Conservation (phyloP, 108 stramenopile species). For the Skeletonema grethae region DNA sequence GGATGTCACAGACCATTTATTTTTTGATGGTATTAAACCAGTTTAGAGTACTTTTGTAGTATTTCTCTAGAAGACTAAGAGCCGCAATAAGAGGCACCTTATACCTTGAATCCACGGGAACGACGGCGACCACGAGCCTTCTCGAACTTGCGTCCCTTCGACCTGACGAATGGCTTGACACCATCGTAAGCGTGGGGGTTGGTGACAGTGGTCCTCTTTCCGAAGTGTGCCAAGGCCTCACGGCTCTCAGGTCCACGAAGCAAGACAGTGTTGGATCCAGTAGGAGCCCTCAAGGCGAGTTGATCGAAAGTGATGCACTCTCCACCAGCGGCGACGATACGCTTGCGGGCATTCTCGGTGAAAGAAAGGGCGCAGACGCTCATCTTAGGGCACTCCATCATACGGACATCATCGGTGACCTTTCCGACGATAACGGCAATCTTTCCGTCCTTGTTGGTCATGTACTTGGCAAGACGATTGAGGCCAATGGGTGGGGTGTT, state of each 20-base stretch:
- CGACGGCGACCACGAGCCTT: conserved; percentile 98
- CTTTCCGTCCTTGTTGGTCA: conserved; percentile 97
- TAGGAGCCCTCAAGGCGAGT: conserved; percentile 95
- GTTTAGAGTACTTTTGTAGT: conserved; percentile 10
- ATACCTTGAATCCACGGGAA: conserved; percentile 98
- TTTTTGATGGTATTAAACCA: conserved; percentile 5
- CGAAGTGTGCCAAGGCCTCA: conserved; percentile 96
- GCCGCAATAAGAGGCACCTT: conserved; percentile 38
- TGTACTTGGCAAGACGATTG: conserved; percentile 92
- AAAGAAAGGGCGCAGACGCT: conserved; percentile 96
- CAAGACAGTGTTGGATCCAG: conserved; percentile 96
- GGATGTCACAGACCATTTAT: conserved; percentile 48
- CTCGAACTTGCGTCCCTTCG: conserved; percentile 99
- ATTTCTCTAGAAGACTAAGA: conserved; percentile 3
- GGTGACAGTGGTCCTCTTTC: conserved; percentile 89
- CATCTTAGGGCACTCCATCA: conserved; percentile 94
- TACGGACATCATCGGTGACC: conserved; percentile 98
- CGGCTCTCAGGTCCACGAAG: conserved; percentile 99
- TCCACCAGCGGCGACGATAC: conserved; percentile 97
- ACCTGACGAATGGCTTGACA: conserved; percentile 98
- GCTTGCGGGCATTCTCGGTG: conserved; percentile 97
- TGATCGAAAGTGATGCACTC: conserved; percentile 99
- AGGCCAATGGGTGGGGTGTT: conserved; percentile 97
- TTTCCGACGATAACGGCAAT: conserved; percentile 97
- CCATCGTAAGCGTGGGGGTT: conserved; percentile 92